These are phyloP conservation scores for Curvularia hawaiiensis DNA, from an alignment of 2,329 filamentous ascomycete genomes.

Conservation along the genomic window DNA sequence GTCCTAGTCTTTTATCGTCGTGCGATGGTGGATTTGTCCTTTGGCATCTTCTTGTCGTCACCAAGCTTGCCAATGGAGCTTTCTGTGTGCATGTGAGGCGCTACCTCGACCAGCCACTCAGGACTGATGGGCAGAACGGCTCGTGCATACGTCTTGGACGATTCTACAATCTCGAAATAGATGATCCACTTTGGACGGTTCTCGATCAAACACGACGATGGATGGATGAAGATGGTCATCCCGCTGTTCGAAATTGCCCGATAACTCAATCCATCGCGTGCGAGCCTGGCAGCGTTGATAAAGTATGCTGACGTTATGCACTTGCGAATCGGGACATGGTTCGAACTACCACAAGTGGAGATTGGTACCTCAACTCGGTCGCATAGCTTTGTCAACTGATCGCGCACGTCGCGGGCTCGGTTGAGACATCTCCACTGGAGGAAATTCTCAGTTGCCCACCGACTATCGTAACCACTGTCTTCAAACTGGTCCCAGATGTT, in stretches of 20 bases:
- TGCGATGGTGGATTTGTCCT: not conserved
- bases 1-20: not conserved
- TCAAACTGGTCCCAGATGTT: constrained; percentile 98
- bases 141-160: constrained; percentile 91
- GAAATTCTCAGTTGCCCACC: constrained; percentile 94
- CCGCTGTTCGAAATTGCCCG: constrained; percentile 84
- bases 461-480: constrained; percentile 83
- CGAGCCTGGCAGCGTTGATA: constrained; percentile 83
- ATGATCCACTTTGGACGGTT: constrained; percentile 84
- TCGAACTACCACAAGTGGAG: constrained; percentile 70
- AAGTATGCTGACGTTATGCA: constrained; percentile 93
- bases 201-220: constrained; percentile 70
- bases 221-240: constrained; percentile 89
- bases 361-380: constrained; percentile 85
- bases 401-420: constrained; percentile 86
- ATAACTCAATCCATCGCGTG: constrained; percentile 85
- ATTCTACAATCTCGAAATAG: constrained; percentile 83
- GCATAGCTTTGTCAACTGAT: constrained; percentile 89
- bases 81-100: constrained; percentile 93
- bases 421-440: constrained; percentile 89
- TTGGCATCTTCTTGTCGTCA: constrained; percentile 43
- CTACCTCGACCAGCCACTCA: constrained; percentile 85
- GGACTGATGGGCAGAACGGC: constrained; percentile 83
- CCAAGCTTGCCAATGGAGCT: constrained; percentile 38
- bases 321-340: constrained; percentile 81